phyloP scores from a whole-genome alignment of 495 filamentous ascomycete genomes.

The Penicillium salamii region DNA sequence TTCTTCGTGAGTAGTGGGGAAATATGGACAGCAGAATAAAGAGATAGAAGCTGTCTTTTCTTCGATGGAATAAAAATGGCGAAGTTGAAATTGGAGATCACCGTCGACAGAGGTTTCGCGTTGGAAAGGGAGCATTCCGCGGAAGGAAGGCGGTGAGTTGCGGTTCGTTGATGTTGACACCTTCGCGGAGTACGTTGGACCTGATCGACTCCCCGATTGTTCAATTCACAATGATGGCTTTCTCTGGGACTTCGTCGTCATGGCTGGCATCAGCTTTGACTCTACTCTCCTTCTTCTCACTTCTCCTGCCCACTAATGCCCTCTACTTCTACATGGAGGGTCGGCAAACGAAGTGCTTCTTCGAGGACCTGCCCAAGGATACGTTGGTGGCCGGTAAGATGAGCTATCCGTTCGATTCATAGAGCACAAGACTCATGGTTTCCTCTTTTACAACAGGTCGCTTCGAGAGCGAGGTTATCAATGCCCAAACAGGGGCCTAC shows the following conservation, averaged over 20 bases:
- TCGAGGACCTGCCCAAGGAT: conserved; percentile 97
- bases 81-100: conserved; percentile 14
- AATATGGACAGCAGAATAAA: not conserved
- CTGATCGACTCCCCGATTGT: conserved; percentile 12
- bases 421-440: not conserved
- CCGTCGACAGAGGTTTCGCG: conserved; percentile 19
- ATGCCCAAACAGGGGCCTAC: conserved; percentile 61
- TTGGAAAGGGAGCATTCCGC: conserved; percentile 15
- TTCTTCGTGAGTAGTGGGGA: no score
- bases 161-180: conserved; percentile 17
- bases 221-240: conserved; percentile 27
- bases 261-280: conserved; percentile 39
- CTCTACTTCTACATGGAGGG: conserved; percentile 97
- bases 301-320: conserved; percentile 64
- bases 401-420: not conserved
- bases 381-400: conserved; percentile 83
- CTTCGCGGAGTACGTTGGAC: conserved; percentile 14
- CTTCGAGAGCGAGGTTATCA: conserved; percentile 79
- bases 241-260: conserved; percentile 33
- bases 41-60: not conserved
- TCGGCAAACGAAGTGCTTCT: conserved; percentile 74
- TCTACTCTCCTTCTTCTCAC: conserved; percentile 38
- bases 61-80: conserved; percentile 4
- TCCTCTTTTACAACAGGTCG: conserved; percentile 52
- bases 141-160: conserved; percentile 22